phyloP scores from a whole-genome alignment of 2,329 filamentous ascomycete species.

The Fusarium sp. region DNA sequence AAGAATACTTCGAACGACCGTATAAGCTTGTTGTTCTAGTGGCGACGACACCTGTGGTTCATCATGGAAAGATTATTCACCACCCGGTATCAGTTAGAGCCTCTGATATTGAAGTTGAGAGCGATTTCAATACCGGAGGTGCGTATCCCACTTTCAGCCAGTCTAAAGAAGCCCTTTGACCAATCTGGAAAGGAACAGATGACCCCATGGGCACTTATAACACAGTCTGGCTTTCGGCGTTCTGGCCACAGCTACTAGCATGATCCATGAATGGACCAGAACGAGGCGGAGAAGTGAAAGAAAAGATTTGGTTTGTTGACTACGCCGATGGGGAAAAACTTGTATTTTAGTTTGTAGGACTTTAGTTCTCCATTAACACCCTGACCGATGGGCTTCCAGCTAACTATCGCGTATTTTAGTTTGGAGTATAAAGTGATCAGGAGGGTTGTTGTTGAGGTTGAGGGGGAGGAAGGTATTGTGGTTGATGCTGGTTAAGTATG shows the following conservation, averaged over 20 bases:
- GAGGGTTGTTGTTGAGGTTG: not conserved
- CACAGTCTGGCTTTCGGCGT: not conserved
- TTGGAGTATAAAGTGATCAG: not conserved
- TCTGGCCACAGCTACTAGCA: not conserved
- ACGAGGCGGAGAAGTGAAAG: not conserved
- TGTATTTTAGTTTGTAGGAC: not conserved
- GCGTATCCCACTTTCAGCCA: accelerated
- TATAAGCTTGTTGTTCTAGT: not conserved
- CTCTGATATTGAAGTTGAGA: not conserved
- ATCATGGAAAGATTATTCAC: not conserved
- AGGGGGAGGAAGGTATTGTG: constrained; percentile 6
- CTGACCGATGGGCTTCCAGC: too few relatives aligned
- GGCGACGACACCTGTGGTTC: not conserved
- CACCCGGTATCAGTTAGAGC: not conserved
- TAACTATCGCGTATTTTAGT: not conserved
- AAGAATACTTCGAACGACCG: not conserved
- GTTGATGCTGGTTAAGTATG: not conserved
- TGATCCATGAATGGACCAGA: constrained; percentile 11
- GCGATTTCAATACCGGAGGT: constrained; percentile 1
- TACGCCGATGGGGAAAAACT: not conserved
- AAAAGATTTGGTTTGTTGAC: not conserved
- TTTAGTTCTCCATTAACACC: too few relatives aligned
- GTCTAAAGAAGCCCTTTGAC: not conserved
- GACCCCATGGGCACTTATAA: not conserved
- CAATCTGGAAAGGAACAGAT: not conserved